Percentiles rank a stretch among this genome's conserved stretches.
Conservation (phyloP, 2,329 filamentous ascomycete species). For the Elsinoe perseae region DNA sequence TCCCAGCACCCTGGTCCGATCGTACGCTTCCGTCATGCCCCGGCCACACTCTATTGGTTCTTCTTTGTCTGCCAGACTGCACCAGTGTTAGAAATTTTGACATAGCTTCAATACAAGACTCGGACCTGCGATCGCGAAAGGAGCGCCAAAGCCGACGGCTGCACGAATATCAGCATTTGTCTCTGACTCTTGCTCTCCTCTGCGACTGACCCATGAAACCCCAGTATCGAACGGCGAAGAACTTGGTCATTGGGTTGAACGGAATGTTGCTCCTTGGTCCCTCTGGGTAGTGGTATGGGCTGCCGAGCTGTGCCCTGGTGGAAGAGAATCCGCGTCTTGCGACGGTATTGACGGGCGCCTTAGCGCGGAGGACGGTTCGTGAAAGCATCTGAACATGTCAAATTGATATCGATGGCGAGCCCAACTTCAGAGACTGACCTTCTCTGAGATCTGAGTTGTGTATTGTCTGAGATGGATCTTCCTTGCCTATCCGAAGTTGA, state of each 20-base stretch:
- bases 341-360: constrained; percentile 56
- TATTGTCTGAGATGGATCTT: not conserved
- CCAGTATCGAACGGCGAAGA: constrained; percentile 80
- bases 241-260: constrained; percentile 89
- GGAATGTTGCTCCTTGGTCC: constrained; percentile 90
- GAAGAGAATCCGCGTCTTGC: constrained; percentile 91
- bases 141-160: constrained; percentile 52
- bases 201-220: constrained; percentile 57
- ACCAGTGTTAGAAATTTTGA: constrained; percentile 23
- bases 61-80: constrained; percentile 62
- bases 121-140: constrained; percentile 59
- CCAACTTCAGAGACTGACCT: not conserved
- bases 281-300: constrained; percentile 97
- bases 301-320: constrained; percentile 74
- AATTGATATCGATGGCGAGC: not conserved
- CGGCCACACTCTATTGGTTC: constrained; percentile 38
- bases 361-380: constrained; percentile 53
- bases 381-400: constrained; percentile 63
- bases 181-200: not conserved
- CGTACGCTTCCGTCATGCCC: constrained; percentile 6
- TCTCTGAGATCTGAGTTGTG: not conserved
- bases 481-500: not conserved
- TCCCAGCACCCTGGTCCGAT: not conserved
- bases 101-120: not conserved
- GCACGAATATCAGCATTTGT: constrained; percentile 32